Evolutionary conservation across 805 yeast genomes (phyloP).

Genomic region (Kuraishia borneana): DNA sequence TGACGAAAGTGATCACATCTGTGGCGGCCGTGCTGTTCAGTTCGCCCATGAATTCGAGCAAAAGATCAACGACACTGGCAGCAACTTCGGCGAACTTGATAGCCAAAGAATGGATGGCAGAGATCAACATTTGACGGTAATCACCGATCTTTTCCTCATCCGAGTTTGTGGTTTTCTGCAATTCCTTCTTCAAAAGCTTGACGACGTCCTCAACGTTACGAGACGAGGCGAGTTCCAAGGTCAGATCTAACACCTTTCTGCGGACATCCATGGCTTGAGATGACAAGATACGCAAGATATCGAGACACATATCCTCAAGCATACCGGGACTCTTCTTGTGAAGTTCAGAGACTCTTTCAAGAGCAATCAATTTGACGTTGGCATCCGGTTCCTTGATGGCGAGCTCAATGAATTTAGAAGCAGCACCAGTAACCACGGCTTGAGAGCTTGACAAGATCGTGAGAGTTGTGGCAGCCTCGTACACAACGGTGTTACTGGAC

Average conservation of each 20-base stretch:
- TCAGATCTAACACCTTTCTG: slow-evolving; percentile 72
- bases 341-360: slow-evolving; percentile 74
- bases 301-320: slow-evolving; percentile 74
- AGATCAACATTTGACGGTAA: slow-evolving; percentile 80
- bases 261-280: slow-evolving; percentile 89
- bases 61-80: slow-evolving; percentile 75
- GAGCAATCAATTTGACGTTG: slow-evolving; percentile 85
- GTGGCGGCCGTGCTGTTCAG: slow-evolving; percentile 77
- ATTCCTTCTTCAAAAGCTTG: slow-evolving; percentile 83
- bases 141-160: slow-evolving; percentile 76
- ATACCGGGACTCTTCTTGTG: slow-evolving; percentile 69
- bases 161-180: slow-evolving; percentile 57
- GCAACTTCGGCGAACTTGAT: slow-evolving; percentile 85
- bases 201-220: slow-evolving; percentile 93
- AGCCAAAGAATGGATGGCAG: slow-evolving; percentile 83
- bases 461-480: slow-evolving; percentile 84
- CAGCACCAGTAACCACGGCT: slow-evolving; percentile 64
- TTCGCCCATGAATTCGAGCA: slow-evolving; percentile 79
- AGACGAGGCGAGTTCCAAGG: slow-evolving; percentile 69
- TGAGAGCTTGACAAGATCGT: slow-evolving; percentile 47
- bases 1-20: slow-evolving; percentile 84
- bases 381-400: slow-evolving; percentile 92
- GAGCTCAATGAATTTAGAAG: slow-evolving; percentile 74
- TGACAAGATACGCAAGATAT: slow-evolving; percentile 75
- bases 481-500: slow-evolving; percentile 62